phyloP scores from a whole-genome alignment of 2,329 filamentous ascomycete species.

The Penicillium griseofulvum region DNA sequence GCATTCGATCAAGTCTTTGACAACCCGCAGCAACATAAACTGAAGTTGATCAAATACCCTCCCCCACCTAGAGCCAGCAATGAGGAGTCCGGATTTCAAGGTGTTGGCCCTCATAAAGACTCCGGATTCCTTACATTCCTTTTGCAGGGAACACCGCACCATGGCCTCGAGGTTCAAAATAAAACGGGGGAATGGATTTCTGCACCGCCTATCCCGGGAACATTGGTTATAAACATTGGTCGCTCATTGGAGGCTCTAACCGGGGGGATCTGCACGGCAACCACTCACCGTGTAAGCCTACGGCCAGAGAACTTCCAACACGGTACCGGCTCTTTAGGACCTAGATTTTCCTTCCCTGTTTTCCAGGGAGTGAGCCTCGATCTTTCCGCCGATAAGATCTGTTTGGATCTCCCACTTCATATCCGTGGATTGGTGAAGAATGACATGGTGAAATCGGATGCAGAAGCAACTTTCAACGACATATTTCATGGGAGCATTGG shows the following conservation, averaged over 20 bases:
- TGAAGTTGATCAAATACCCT: conserved; percentile 48
- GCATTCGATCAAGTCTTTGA: conserved; percentile 36
- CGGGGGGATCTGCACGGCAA: conserved; percentile 36
- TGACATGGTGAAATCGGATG: conserved; percentile 35
- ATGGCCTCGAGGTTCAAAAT: conserved; percentile 51
- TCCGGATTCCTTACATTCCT: conserved; percentile 52
- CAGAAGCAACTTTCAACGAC: conserved; percentile 37
- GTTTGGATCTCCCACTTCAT: conserved; percentile 30
- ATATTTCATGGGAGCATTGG: conserved; percentile 33
- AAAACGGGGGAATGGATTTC: conserved; percentile 48
- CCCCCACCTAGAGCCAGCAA: conserved; percentile 25
- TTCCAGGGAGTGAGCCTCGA: conserved; percentile 39
- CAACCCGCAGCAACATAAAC: conserved; percentile 34
- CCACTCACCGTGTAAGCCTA: conserved; percentile 37
- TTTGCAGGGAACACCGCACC: conserved; percentile 44
- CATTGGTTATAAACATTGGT: conserved; percentile 52
- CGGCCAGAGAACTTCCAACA: conserved; percentile 29
- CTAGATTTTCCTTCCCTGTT: conserved; percentile 37
- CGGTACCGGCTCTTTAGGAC: conserved; percentile 25
- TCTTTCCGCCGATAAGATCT: conserved; percentile 29
- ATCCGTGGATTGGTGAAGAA: conserved; percentile 31
- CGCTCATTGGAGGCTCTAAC: conserved; percentile 38
- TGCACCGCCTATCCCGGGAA: conserved; percentile 44
- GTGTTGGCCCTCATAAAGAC: conserved; percentile 50
- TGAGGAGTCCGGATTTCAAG: conserved; percentile 34